Evolutionary conservation across 2,329 filamentous ascomycete species (phyloP).

Genomic region (Diaporthe amygdali): DNA sequence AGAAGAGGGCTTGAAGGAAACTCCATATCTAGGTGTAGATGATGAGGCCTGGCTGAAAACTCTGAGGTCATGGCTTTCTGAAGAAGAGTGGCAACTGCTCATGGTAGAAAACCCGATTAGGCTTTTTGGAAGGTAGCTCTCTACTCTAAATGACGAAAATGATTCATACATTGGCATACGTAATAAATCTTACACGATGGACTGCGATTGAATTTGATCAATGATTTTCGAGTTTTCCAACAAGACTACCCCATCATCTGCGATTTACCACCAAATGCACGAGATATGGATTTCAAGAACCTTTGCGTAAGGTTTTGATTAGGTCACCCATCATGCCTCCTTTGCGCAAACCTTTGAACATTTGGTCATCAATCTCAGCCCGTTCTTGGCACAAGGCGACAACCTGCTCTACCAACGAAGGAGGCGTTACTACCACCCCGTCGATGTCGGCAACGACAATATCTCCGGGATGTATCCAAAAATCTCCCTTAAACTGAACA

Average conservation of each 20-base stretch:
- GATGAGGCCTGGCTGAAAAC: conserved; percentile 32
- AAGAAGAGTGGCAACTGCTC: conserved; percentile 13
- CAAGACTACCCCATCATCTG: not conserved
- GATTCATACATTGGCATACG: no score
- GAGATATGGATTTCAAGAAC: not conserved
- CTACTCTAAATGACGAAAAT: no score
- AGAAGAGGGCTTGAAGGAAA: conserved; percentile 40
- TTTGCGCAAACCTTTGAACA: not conserved
- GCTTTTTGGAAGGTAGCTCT: not conserved
- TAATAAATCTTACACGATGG: no score
- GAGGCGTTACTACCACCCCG: not conserved
- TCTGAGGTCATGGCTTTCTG: conserved; percentile 30
- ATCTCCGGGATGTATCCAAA: not conserved
- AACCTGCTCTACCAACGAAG: not conserved
- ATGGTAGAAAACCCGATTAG: not conserved
- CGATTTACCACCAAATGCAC: not conserved
- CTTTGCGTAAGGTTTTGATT: not conserved
- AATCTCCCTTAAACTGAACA: not conserved
- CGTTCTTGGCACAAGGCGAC: not conserved
- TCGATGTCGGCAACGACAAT: not conserved
- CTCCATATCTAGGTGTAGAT: conserved; percentile 31
- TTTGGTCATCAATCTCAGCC: not conserved
- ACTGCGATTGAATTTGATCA: no score
- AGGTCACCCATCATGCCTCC: not conserved
- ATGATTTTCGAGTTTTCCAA: no score